Base-by-base conservation (phyloP, 176 grass and related monocot genomes). In the Juncus effusus region DNA sequence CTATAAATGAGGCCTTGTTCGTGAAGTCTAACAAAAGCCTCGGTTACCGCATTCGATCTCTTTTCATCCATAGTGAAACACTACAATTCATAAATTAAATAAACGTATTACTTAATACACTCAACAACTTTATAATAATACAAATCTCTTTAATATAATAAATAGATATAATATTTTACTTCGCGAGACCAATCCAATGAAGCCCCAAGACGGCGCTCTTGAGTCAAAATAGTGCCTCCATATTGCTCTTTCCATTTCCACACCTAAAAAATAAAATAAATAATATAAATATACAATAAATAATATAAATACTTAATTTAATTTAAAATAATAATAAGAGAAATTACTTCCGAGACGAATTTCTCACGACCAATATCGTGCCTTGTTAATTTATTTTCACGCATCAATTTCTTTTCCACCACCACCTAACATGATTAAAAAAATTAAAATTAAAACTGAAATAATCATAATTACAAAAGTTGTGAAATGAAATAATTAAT, bases 321-420 rank as follows among this genome's bases (percentile, higher is more conserved):
- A 13, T 56, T 16, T 62, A 28, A 61, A 47, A 4, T 72, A 71
- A 78, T 8, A 56, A 39, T 35, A 19, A 16, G 56, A 40, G 6
- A 6, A 56, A 76, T 83, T 79, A 96, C 91, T 87, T 90, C 87
- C 49, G 76, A 75, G 56, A 90, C 38, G 69, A 96, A 90, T 15
- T 71, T 54, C 13, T 87, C 87, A 69, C 91, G 84, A 12, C 91
- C 87, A 16, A 90, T 55, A 56, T 96, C 91, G 80, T 96, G 91
- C 73, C 91, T 88, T 0, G 84, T 88, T 74, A 96, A 69, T 38
- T 87, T 81, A 56, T 59, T 90, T 85, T 96, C 91, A 61, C 81
- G 81, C 91, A 96, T 96, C 38, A 96, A 77, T 54, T 87, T 96
- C 81, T 96, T 96, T 74, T 96, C 91, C 38, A 96, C 91, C 7